Percentiles rank a stretch among this genome's conserved stretches.
Evolutionary conservation across 225 moss, liverwort and hornwort species (phyloP).

Genomic region (Straminergon stramineum): DNA sequence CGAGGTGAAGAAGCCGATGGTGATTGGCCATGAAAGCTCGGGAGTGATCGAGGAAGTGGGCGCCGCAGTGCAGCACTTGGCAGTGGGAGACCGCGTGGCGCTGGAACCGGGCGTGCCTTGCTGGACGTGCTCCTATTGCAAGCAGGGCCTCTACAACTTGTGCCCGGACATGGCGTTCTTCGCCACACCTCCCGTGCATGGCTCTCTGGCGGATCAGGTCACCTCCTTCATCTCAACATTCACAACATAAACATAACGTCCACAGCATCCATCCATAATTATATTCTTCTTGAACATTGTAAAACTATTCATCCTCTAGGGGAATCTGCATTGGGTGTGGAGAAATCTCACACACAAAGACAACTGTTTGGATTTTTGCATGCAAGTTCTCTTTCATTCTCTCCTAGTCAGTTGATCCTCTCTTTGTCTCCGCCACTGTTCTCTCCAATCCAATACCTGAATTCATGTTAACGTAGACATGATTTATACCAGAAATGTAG

Average conservation of each 20-base stretch:
- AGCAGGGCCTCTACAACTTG: constrained; percentile 63
- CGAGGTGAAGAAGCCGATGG: constrained; percentile 83
- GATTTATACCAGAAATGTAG: not conserved
- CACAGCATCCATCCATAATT: not conserved
- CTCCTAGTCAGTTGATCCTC: not conserved
- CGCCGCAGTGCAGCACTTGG: constrained; percentile 40
- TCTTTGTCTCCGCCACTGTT: not conserved
- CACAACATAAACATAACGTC: too few species aligned
- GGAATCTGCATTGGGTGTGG: not conserved
- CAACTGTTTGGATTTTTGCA: not conserved
- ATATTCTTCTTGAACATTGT: not conserved
- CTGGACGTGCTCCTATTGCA: constrained; percentile 55
- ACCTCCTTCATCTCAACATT: not conserved
- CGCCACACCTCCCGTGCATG: constrained; percentile 75
- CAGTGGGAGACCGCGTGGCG: constrained; percentile 67
- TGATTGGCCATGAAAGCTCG: constrained; percentile 76
- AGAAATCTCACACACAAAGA: not conserved
- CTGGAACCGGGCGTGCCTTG: constrained; percentile 80
- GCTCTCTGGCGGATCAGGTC: constrained; percentile 73
- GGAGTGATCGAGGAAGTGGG: constrained; percentile 73
- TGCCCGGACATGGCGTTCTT: constrained; percentile 89
- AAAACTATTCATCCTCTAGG: not conserved
- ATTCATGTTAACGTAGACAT: too few species aligned
- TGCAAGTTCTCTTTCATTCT: not conserved
- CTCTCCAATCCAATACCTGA: not conserved